phyloP scores from a whole-genome alignment of 371 early-diverging fungal genomes.

The Mucor ambiguus region DNA sequence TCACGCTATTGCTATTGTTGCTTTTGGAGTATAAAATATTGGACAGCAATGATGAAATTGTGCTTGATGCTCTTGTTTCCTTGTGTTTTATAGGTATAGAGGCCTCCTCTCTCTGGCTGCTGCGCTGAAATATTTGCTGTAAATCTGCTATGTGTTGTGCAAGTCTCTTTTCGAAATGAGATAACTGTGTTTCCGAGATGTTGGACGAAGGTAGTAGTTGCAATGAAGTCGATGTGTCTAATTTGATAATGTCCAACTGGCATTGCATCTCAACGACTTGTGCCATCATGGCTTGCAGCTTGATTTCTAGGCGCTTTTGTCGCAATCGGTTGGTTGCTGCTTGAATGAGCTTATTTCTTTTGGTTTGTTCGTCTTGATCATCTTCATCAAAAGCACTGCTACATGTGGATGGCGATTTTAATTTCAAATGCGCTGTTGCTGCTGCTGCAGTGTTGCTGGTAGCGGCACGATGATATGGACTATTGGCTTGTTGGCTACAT shows the following conservation, averaged over 20 bases:
- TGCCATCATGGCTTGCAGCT: slow-evolving; percentile 14
- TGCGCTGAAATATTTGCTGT: neutral
- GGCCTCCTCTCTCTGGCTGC: neutral
- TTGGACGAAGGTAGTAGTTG: neutral
- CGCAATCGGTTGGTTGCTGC: slow-evolving; percentile 16
- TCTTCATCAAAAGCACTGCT: neutral
- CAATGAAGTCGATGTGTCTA: slow-evolving; percentile 14
- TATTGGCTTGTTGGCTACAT: slow-evolving; percentile 2
- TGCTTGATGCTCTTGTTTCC: neutral
- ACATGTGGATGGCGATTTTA: neutral
- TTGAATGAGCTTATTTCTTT: slow-evolving; percentile 7
- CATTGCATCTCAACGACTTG: slow-evolving; percentile 20
- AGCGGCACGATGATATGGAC: neutral
- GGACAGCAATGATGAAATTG: neutral
- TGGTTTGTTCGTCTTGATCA: neutral
- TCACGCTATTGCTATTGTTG: neutral
- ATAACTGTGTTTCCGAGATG: neutral
- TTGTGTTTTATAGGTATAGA: neutral
- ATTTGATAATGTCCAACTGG: slow-evolving; percentile 18
- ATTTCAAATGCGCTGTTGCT: neutral
- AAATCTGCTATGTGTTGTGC: slow-evolving; percentile 10
- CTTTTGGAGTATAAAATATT: neutral
- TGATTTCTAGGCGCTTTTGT: slow-evolving; percentile 15
- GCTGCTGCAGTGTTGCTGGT: neutral
- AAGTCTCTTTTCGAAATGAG: slow-evolving; percentile 17